Evolutionary conservation across 148 eudicot species (phyloP), one percentile per base, ranked within the genome.

Genomic region (Oxyria digyna): DNA sequence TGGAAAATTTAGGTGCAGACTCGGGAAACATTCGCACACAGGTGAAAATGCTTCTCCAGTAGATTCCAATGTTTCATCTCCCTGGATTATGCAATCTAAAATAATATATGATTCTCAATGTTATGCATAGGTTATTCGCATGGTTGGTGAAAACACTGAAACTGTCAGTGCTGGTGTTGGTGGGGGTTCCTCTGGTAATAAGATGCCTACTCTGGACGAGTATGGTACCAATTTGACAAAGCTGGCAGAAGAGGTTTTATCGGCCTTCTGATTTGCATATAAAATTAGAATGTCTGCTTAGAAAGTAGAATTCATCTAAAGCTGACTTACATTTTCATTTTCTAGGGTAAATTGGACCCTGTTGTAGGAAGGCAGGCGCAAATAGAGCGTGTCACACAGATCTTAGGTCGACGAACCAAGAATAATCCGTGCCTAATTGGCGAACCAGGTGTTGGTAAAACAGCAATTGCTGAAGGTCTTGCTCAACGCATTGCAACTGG

Each of bases 401-500:
- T 93, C 72, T 77, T 93, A 76, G 91, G 98, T 40, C 77, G 98
- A 55, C 78, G 98, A 57, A 89, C 96, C n/a, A 93, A 93, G 50
- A 93, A 93, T 59, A 93, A 93, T 67, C 98, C 98, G 13, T 93
- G 98, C 78, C 96, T 93, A 49, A 83, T 89, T 80, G 96, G 98
- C 73, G 95, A 93, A 70, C 98, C 98, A 26, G 97, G 98, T 75
- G 97, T 93, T 63, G 98, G 97, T 41, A 93, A 93, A 80, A 93
- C 98, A 68, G 96, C 96, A 8, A 93, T 93, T 76, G 98, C 98
- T 7, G 98, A 93, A 78, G 98, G 98, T 55, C 95, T 93, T 40
- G 96, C 98, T 59, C 98, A 86, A 78, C 81, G 90, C 73, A 93
- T 93, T 67, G 91, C 95, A 15, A 85, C 11, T 31, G 96, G 95